phyloP scores from a whole-genome alignment of 768 basidiomycete genomes.

The Suillus brevipes region DNA sequence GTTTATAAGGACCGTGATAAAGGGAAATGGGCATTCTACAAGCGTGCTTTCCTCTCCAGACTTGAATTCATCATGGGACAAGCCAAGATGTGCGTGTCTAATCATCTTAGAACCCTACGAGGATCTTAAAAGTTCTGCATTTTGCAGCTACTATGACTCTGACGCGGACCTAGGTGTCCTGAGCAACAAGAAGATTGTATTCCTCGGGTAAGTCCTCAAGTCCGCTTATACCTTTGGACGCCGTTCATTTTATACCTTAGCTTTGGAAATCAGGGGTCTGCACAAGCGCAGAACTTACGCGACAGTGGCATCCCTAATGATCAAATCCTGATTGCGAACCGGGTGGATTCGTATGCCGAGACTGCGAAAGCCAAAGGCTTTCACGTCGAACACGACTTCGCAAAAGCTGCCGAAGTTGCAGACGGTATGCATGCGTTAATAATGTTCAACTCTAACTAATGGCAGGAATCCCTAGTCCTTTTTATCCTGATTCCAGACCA shows the following conservation, averaged over 20 bases:
- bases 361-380: conserved; percentile 59
- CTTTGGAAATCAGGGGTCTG: conserved; percentile 67
- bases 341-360: conserved; percentile 56
- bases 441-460: not conserved
- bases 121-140: not conserved
- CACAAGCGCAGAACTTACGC: conserved; percentile 66
- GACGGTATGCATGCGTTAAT: conserved; percentile 42
- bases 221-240: conserved; percentile 1
- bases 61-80: conserved; percentile 26
- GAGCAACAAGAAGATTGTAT: conserved; percentile 53
- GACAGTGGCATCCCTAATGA: conserved; percentile 63
- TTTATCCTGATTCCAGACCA: conserved; percentile 67
- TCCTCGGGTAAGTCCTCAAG: conserved; percentile 48
- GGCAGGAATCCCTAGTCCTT: conserved; percentile 40
- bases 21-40: not conserved
- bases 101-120: not conserved
- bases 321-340: conserved; percentile 59
- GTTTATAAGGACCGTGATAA: conserved; percentile 10
- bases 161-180: conserved; percentile 56
- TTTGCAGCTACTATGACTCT: conserved; percentile 50
- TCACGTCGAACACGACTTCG: conserved; percentile 56
- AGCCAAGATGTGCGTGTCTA: conserved; percentile 53
- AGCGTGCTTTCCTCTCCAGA: not conserved
- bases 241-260: conserved; percentile 27
- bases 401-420: conserved; percentile 53